Conservation (phyloP, 2,329 filamentous ascomycete species). For the Paramyrothecium sp. region DNA sequence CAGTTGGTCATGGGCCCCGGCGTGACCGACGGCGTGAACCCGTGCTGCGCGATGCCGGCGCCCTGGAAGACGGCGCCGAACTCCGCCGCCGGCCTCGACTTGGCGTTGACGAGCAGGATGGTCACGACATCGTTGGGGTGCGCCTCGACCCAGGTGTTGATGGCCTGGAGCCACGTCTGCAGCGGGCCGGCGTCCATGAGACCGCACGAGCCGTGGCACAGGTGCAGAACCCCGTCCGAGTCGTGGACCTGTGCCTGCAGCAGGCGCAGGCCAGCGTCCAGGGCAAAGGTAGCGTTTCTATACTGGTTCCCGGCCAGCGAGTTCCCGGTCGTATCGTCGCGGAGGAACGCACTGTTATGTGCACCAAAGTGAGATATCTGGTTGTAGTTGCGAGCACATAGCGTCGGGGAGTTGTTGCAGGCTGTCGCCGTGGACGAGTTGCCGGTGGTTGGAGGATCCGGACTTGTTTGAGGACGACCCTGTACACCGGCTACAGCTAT, state of each 20-base stretch:
- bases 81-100: conserved; percentile 51
- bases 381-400: conserved; percentile 71
- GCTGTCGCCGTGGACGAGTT: conserved; percentile 31
- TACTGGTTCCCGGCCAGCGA: conserved; percentile 70
- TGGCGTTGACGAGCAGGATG: conserved; percentile 69
- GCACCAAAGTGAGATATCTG: conserved; percentile 77
- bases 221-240: conserved; percentile 53
- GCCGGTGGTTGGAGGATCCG: conserved; percentile 5
- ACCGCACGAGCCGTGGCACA: conserved; percentile 69
- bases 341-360: conserved; percentile 71
- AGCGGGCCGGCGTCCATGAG: conserved; percentile 69
- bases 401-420: conserved; percentile 78
- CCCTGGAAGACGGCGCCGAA: conserved; percentile 54
- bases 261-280: conserved; percentile 69
- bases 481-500: conserved; percentile 14
- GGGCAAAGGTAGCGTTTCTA: conserved; percentile 68
- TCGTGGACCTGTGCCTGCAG: conserved; percentile 72
- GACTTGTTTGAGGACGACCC: conserved; percentile 10
- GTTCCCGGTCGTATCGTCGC: conserved; percentile 60
- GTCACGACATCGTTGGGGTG: conserved; percentile 77
- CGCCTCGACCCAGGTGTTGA: conserved; percentile 67
- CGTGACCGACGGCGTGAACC: conserved; percentile 53
- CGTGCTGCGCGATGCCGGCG: conserved; percentile 60
- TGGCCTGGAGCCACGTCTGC: conserved; percentile 58
- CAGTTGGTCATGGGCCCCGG: conserved; percentile 39